phyloP scores from a whole-genome alignment of 2,329 filamentous ascomycete genomes.

The Nigrospora oryzae region DNA sequence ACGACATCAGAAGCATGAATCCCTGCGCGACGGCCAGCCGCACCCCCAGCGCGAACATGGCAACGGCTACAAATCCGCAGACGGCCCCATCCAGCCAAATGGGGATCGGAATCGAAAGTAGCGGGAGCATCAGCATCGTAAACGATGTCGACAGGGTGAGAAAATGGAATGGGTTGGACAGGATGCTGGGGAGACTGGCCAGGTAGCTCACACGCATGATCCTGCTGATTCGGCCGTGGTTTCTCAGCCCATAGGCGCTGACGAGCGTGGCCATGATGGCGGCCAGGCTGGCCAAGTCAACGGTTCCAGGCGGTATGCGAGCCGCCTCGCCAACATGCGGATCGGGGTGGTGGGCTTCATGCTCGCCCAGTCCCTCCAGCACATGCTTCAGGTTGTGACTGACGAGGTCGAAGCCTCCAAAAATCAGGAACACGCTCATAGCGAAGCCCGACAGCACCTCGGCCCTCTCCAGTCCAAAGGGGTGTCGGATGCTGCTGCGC shows the following conservation, averaged over 20 bases:
- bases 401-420: constrained; percentile 92
- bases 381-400: constrained; percentile 90
- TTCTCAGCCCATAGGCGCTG: constrained; percentile 79
- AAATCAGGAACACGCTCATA: constrained; percentile 92
- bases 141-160: constrained; percentile 82
- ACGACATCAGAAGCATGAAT: constrained; percentile 94
- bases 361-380: constrained; percentile 63
- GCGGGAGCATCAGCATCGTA: constrained; percentile 70
- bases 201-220: constrained; percentile 83
- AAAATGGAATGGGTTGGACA: constrained; percentile 93
- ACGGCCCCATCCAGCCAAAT: constrained; percentile 76
- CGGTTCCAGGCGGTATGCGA: constrained; percentile 60
- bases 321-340: constrained; percentile 38
- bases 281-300: constrained; percentile 74
- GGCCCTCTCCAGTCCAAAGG: constrained; percentile 84
- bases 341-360: constrained; percentile 66
- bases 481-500: constrained; percentile 82
- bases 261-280: constrained; percentile 78
- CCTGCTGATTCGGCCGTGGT: constrained; percentile 86
- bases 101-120: constrained; percentile 74
- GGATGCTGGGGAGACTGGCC: constrained; percentile 70
- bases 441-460: constrained; percentile 94
- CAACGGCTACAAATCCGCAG: constrained; percentile 70
- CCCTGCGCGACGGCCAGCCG: constrained; percentile 80
- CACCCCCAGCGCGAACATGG: constrained; percentile 82